phyloP scores from a whole-genome alignment of 768 basidiomycete species.

The Piloderma croceum region DNA sequence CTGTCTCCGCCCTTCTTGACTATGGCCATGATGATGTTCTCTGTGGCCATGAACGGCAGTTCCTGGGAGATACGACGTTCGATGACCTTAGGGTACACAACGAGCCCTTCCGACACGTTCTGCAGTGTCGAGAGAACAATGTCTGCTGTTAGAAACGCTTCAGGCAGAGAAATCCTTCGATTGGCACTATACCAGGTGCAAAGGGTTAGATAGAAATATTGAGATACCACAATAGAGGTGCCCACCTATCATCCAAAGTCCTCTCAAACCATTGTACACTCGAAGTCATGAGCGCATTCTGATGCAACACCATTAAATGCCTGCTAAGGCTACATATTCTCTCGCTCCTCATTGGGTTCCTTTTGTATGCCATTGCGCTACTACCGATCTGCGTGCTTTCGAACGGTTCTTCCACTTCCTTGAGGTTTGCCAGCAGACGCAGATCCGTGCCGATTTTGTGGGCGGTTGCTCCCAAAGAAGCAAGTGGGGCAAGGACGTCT shows the following conservation, averaged over 20 bases:
- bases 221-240: neutral
- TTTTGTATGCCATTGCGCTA: conserved; percentile 98
- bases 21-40: conserved; percentile 99
- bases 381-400: conserved; percentile 98
- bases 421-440: conserved; percentile 88
- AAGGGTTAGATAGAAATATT: conserved; percentile 1
- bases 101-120: conserved; percentile 96
- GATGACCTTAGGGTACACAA: conserved; percentile 98
- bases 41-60: conserved; percentile 99
- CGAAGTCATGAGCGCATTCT: conserved; percentile 92
- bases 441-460: conserved; percentile 98
- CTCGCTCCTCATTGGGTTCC: conserved; percentile 98
- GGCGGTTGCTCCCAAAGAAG: conserved; percentile 88
- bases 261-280: conserved; percentile 98
- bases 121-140: conserved; percentile 93
- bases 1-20: conserved; percentile 93
- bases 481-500: conserved; percentile 86
- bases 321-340: conserved; percentile 94
- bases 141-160: conserved; percentile 95
- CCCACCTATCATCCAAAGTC: conserved; percentile 89
- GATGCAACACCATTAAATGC: conserved; percentile 92
- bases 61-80: conserved; percentile 88
- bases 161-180: conserved; percentile 91
- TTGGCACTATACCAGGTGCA: conserved; percentile 61
- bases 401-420: conserved; percentile 99